phyloP scores from a whole-genome alignment of 2,329 filamentous ascomycete genomes.

The Aureobasidium sp. region DNA sequence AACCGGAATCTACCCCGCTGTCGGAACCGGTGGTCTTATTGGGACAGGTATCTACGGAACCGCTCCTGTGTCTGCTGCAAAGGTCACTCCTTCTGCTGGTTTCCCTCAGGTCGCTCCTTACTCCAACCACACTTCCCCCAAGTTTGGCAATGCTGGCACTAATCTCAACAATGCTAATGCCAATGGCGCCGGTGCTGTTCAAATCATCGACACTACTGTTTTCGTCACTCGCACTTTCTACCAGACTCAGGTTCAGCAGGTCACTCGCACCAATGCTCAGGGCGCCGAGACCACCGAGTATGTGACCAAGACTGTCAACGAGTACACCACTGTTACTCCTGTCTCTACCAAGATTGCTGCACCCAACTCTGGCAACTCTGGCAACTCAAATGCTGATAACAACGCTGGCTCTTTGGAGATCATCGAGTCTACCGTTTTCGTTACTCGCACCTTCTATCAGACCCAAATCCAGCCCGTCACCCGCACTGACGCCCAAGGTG shows the following conservation, averaged over 20 bases:
- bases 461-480: neutral
- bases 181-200: neutral
- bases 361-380: neutral
- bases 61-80: neutral
- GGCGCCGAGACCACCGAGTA: slow-evolving; percentile 2
- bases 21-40: neutral
- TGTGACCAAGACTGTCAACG: slow-evolving; percentile 3
- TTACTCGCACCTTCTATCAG: slow-evolving; percentile 1
- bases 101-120: slow-evolving; percentile 4
- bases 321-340: slow-evolving; percentile 4
- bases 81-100: neutral
- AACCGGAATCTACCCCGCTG: too few relatives aligned
- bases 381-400: neutral
- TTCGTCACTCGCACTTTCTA: slow-evolving; percentile 1
- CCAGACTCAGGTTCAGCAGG: neutral
- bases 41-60: neutral
- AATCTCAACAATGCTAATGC: neutral
- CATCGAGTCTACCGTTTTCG: neutral
- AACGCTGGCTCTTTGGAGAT: neutral
- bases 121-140: neutral
- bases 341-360: neutral
- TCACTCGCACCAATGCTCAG: slow-evolving; percentile 4
- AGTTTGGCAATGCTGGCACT: neutral
- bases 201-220: neutral
- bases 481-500: neutral